Conservation (phyloP, 495 filamentous ascomycete genomes). For the Lineolata rhizophorae region DNA sequence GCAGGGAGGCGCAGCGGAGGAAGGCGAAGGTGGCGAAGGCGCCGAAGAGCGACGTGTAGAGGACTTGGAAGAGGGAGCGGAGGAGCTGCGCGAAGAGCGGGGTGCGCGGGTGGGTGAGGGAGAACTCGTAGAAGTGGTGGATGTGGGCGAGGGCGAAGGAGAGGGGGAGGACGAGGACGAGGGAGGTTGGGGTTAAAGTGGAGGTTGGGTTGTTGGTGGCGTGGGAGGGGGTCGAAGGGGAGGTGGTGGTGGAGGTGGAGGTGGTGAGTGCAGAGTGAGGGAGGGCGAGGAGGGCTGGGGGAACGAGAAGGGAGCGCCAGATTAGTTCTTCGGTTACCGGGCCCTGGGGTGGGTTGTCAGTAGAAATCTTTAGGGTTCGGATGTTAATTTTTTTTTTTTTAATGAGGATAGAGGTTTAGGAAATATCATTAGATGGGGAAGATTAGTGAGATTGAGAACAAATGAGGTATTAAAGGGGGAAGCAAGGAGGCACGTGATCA, state of each 20-base stretch:
- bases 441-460: too few relatives aligned
- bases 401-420: too few relatives aligned
- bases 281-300: slow-evolving; percentile 54
- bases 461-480: too few relatives aligned
- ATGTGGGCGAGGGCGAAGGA: slow-evolving; percentile 91
- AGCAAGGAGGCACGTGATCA: too few relatives aligned
- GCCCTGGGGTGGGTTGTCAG: too few relatives aligned
- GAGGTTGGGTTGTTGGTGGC: not conserved
- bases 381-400: not conserved
- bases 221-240: slow-evolving; percentile 15
- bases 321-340: slow-evolving; percentile 84
- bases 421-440: too few relatives aligned
- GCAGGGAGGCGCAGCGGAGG: slow-evolving; percentile 60
- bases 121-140: slow-evolving; percentile 93
- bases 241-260: not conserved
- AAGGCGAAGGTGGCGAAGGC: slow-evolving; percentile 85
- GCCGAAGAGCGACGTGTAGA: slow-evolving; percentile 86
- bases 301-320: slow-evolving; percentile 68
- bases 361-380: too few relatives aligned
- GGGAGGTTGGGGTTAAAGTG: slow-evolving; percentile 9
- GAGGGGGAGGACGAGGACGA: slow-evolving; percentile 57
- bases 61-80: slow-evolving; percentile 62
- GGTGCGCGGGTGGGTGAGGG: slow-evolving; percentile 52
- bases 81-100: slow-evolving; percentile 34
- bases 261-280: too few relatives aligned